Evolutionary conservation across 2,329 filamentous ascomycete species (phyloP).

Genomic region (Epichloe sp.): DNA sequence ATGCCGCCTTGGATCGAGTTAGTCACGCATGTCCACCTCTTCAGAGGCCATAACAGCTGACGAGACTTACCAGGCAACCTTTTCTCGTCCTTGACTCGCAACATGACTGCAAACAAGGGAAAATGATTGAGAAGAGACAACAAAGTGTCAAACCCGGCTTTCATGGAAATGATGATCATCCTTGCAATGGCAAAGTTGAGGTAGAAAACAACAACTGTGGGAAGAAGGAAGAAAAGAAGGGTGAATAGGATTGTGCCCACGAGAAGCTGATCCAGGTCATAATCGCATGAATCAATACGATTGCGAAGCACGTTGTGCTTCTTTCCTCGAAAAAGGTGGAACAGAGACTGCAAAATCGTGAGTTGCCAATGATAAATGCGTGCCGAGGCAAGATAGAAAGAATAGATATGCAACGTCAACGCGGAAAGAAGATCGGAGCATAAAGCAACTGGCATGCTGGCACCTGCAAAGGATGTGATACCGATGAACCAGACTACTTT

Average conservation of each 20-base stretch:
- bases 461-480: slow-evolving; percentile 87
- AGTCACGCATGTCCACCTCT: not conserved
- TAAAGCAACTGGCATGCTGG: slow-evolving; percentile 91
- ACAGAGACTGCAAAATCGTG: slow-evolving; percentile 91
- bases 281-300: slow-evolving; percentile 97
- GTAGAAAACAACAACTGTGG: slow-evolving; percentile 93
- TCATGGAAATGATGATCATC: slow-evolving; percentile 89
- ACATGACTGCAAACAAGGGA: slow-evolving; percentile 91
- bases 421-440: slow-evolving; percentile 89
- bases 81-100: slow-evolving; percentile 82
- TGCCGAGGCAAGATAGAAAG: slow-evolving; percentile 92
- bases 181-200: slow-evolving; percentile 87
- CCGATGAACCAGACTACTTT: slow-evolving; percentile 85
- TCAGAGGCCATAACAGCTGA: not conserved
- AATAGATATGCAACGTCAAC: slow-evolving; percentile 91
- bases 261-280: slow-evolving; percentile 91
- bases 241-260: slow-evolving; percentile 96
- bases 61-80: slow-evolving; percentile 61
- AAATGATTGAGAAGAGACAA: slow-evolving; percentile 95
- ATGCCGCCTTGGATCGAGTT: slow-evolving; percentile 40
- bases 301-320: slow-evolving; percentile 95
- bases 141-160: slow-evolving; percentile 80
- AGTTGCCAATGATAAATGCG: slow-evolving; percentile 98
- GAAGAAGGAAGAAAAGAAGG: slow-evolving; percentile 83
- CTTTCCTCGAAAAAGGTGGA: slow-evolving; percentile 95